Conservation (phyloP, 208 protist species). For the Trypanosoma lewisi region DNA sequence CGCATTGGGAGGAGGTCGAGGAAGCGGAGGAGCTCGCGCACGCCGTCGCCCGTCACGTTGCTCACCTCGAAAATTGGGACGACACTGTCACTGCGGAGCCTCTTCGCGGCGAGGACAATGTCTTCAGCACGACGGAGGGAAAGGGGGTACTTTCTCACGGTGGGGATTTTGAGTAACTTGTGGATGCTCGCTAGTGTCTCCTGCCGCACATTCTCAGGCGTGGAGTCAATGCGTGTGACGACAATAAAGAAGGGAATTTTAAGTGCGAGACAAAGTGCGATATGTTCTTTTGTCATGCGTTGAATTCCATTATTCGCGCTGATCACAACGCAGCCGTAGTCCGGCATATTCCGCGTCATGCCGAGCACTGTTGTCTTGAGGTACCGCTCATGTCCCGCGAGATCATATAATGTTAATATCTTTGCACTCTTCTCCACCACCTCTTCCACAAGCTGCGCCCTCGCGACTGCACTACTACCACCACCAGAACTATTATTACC, state of each 20-base stretch:
- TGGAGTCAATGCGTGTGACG: conserved; percentile 96
- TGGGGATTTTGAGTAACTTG: conserved; percentile 93
- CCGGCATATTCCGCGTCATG: conserved; percentile 95
- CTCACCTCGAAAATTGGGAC: conserved; percentile 92
- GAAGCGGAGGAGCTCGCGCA: conserved; percentile 84
- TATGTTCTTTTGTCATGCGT: conserved; percentile 96
- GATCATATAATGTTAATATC: conserved; percentile 96
- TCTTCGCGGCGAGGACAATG: conserved; percentile 91
- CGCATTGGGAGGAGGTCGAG: conserved; percentile 91
- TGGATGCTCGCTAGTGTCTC: conserved; percentile 87
- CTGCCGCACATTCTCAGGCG: conserved; percentile 88
- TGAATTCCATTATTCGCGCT: conserved; percentile 92
- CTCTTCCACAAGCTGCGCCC: conserved; percentile 57
- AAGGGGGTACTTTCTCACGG: conserved; percentile 92
- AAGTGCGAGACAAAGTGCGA: conserved; percentile 95
- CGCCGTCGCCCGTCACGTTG: conserved; percentile 93
- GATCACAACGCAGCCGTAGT: conserved; percentile 94
- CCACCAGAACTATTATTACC: no score
- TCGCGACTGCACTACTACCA: neutral
- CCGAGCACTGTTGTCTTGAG: conserved; percentile 97
- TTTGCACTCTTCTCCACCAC: conserved; percentile 85
- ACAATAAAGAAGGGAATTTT: conserved; percentile 96
- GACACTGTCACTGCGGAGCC: conserved; percentile 85
- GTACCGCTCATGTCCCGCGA: conserved; percentile 97
- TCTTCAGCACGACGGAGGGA: conserved; percentile 86